A percentile compares a stretch with the other conserved stretches of the same genome.
Conservation (phyloP, 176 grass and related monocot genomes). For the Melocanna baccifera region DNA sequence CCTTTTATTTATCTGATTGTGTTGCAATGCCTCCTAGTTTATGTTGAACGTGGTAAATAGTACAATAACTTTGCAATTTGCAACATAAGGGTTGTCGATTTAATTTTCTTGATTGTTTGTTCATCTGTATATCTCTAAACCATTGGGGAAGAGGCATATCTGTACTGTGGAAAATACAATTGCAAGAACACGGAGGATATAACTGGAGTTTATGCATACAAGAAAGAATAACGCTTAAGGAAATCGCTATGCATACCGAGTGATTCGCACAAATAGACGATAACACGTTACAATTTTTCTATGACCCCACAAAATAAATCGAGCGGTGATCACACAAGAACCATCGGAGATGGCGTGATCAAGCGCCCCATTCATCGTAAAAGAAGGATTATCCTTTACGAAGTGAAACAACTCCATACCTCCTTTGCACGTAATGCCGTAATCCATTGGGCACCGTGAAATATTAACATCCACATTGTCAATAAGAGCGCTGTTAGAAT, state of each 20-base stretch:
- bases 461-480: neutral
- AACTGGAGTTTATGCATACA: too few species aligned
- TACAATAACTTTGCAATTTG: neutral
- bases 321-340: conserved; percentile 5
- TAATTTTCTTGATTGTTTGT: neutral
- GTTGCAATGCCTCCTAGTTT: neutral
- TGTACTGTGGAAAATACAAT: neutral
- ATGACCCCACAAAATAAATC: neutral
- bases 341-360: too few species aligned
- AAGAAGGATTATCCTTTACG: neutral
- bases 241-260: neutral
- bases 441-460: neutral
- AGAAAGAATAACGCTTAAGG: too few species aligned
- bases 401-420: neutral
- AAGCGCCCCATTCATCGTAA: neutral
- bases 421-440: too few species aligned
- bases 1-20: too few species aligned
- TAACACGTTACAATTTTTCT: neutral
- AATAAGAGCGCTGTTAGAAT: neutral
- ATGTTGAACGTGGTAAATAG: neutral
- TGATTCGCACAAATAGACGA: neutral
- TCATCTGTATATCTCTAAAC: neutral
- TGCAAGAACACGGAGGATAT: neutral
- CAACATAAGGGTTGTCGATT: neutral
- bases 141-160: neutral